These are phyloP conservation scores for Kluyveromyces siamensis DNA, from an alignment of 805 yeast species.

Conservation along the genomic window DNA sequence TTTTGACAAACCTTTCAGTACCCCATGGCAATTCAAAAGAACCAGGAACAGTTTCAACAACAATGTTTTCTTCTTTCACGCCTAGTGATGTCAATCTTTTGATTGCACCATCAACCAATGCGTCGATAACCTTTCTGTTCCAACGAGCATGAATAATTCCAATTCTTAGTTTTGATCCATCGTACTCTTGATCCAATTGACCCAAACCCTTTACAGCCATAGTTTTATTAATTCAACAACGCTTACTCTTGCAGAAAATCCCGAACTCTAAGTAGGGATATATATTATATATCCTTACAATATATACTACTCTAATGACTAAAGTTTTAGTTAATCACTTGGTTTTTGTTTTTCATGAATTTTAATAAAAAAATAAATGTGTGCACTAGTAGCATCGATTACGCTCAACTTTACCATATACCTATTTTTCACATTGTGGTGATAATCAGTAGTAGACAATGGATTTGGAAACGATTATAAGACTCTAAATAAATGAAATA, in stretches of 20 bases:
- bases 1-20: constrained; percentile 43
- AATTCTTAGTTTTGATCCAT: constrained; percentile 59
- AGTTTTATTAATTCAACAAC: too few species aligned
- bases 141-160: constrained; percentile 96
- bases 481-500: not conserved
- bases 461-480: not conserved
- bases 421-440: not conserved
- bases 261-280: not conserved
- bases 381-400: too few species aligned
- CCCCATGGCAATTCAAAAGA: constrained; percentile 90
- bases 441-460: not conserved
- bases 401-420: too few species aligned
- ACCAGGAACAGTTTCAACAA: constrained; percentile 86
- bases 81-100: constrained; percentile 51
- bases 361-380: too few species aligned
- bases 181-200: constrained; percentile 54
- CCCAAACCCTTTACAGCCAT: constrained; percentile 86
- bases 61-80: constrained; percentile 68
- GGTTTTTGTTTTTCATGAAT: too few species aligned
- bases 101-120: constrained; percentile 71
- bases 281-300: too few species aligned
- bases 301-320: too few species aligned
- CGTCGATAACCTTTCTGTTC: constrained; percentile 71
- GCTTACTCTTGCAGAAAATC: not conserved
- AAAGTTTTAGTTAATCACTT: too few species aligned